A percentile compares a stretch with the other conserved stretches of the same genome.
These are phyloP conservation scores for Pyrenopolyporus hunteri DNA, from an alignment of 495 filamentous ascomycete species.

Conservation along the genomic window DNA sequence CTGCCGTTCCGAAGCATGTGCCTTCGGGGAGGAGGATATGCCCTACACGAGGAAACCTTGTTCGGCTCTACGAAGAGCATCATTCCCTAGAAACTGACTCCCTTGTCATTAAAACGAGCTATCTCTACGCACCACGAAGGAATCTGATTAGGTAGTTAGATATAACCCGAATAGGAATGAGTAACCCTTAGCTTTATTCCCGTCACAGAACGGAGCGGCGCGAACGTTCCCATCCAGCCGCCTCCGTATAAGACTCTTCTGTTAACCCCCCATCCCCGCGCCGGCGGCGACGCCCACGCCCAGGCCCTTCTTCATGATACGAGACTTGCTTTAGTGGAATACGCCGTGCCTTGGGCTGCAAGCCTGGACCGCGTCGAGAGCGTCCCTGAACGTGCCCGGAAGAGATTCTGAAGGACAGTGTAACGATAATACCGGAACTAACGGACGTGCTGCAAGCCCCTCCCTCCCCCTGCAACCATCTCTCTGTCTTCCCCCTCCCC, in stretches of 20 bases:
- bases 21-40: slow-evolving; percentile 18
- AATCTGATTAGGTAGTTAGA: slow-evolving; percentile 5
- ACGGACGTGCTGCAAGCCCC: slow-evolving; percentile 38
- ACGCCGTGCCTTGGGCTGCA: slow-evolving; percentile 17
- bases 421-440: slow-evolving; percentile 39
- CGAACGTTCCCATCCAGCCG: slow-evolving; percentile 4
- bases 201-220: slow-evolving; percentile 16
- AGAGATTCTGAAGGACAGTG: slow-evolving; percentile 21
- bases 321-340: slow-evolving; percentile 24
- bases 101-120: slow-evolving; percentile 18
- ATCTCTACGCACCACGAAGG: slow-evolving; percentile 7
- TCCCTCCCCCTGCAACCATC: slow-evolving; percentile 26
- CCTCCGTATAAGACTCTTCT: slow-evolving; percentile 10
- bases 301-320: slow-evolving; percentile 21
- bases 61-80: slow-evolving; percentile 10
- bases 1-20: slow-evolving; percentile 28
- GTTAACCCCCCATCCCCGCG: slow-evolving; percentile 31
- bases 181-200: slow-evolving; percentile 30
- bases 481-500: not conserved
- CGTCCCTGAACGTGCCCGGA: slow-evolving; percentile 29
- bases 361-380: slow-evolving; percentile 21
- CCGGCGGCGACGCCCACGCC: slow-evolving; percentile 26
- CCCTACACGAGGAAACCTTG: slow-evolving; percentile 31
- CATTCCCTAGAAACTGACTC: not conserved
- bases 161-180: slow-evolving; percentile 38